phyloP scores from a whole-genome alignment of 768 basidiomycete species.

The Chiua virens region DNA sequence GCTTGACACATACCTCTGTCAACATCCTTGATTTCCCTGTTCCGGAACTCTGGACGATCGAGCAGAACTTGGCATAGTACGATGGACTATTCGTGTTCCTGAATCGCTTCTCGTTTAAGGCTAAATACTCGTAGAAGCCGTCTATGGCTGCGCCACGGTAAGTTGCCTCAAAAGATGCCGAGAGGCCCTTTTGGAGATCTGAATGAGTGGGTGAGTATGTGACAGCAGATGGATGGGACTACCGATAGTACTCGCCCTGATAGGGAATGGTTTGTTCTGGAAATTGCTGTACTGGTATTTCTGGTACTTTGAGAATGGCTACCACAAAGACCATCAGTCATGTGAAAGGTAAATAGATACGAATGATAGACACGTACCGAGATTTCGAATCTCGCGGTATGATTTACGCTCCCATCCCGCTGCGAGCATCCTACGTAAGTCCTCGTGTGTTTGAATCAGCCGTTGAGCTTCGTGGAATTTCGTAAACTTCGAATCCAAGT shows the following conservation, averaged over 20 bases:
- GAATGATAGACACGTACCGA: neutral
- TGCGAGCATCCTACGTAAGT: neutral
- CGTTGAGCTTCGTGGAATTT: accelerated
- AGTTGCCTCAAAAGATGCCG: neutral
- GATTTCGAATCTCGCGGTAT: conserved; percentile 6
- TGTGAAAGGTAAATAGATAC: too few relatives aligned
- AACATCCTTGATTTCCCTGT: conserved; percentile 15
- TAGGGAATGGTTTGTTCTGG: too few relatives aligned
- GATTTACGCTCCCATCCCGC: conserved; percentile 1
- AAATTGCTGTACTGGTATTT: too few relatives aligned
- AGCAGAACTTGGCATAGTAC: conserved; percentile 12
- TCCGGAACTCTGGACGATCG: conserved; percentile 13
- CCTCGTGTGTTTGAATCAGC: neutral
- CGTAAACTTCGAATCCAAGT: neutral
- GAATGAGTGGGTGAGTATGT: too few relatives aligned
- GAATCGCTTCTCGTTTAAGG: neutral
- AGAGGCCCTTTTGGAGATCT: neutral
- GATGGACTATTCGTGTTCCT: neutral
- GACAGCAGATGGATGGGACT: too few relatives aligned
- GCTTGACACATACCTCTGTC: neutral
- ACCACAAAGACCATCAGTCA: too few relatives aligned
- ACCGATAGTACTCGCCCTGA: too few relatives aligned
- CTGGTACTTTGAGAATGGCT: too few relatives aligned
- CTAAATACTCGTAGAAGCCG: conserved; percentile 8
- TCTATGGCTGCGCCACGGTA: neutral